Base-by-base conservation (phyloP, 169 alveolate species). In the Plasmodium inui region DNA sequence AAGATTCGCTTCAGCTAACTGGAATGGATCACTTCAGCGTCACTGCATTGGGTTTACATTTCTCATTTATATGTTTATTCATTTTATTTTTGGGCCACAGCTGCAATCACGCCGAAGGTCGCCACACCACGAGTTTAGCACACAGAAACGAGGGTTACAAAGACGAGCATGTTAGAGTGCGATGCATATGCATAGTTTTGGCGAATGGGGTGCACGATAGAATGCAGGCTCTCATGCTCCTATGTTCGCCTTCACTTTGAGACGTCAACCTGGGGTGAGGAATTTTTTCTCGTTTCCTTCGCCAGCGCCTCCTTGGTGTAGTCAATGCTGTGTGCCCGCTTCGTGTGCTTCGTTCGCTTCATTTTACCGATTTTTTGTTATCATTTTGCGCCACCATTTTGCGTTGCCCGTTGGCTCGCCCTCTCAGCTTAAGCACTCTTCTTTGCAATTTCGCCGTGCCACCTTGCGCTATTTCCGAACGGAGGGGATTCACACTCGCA, bases 401-500 rank as follows among this genome's bases (percentile, higher is more conserved):
- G 28, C 28, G 37, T 83, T 5, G 39, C 50, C 14, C 30, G 26
- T 26, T 70, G 14, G 37, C 9, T 82, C 32, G 3, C 46, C 26
- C 70, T 76, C 55, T 12, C 17, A 37, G 8, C 6, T 26, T 67
- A 67, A 67, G 8, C 76, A 67, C 37, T 67, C 37, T 2, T 6
- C 73, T 57, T 57, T 22, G 10, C 73, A n/a, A 57, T 5, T 57
- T 57, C 73, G 73, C 10, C 2, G 22, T 32, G 28, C 37, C 57
- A 28, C 67, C 22, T 39, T 83, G 19, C n/a, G 10, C n/a, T 67
- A 17, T 22, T 67, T 67, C 41, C 76, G 37, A 19, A 67, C 19
- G 37, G 76, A 67, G 76, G 76, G 22, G 73, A 80, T 44, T 80
- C 26, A 80, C n/a, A 46, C 73, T n/a, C 61, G 73, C 71, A 39